Base-by-base conservation (phyloP, 2,329 filamentous ascomycete genomes). In the Trichoderma brevicompactum region DNA sequence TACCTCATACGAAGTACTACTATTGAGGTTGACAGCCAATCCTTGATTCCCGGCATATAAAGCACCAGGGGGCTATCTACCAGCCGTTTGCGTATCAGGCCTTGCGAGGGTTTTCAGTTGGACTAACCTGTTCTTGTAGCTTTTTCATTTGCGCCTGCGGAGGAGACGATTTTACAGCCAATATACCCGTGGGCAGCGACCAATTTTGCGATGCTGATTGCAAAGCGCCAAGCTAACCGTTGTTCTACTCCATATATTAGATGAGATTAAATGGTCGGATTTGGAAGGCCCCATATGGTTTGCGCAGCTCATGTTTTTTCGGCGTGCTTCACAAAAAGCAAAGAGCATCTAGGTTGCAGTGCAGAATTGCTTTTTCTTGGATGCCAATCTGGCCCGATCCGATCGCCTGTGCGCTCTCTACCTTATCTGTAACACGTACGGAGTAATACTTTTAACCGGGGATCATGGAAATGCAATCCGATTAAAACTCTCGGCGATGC, bases 1-100 rank as follows among this genome's bases (percentile, higher is more conserved):
- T 52, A 52, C 46, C 13, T 52, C 58, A 43, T 61, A 52, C 36
- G 19, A 34, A 52, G 58, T 41, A 52, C 48, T 28, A 5, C 23
- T 5, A 28, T 28, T 28, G 23, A 28, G 23, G 23, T 28, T 5
- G 23, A 28, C 5, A 28, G 23, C 23, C 23, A 28, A 28, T 5
- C 23, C 23, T 28, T 28, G 23, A 28, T 28, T 28, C 23, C 23
- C 23, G 23, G 23, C 23, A 28, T 28, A 28, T 28, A 41, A 13
- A 9, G n/a, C 9, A 36, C 23, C 40, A 23, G 41, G 41, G 41
- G 41, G 56, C 9, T 40, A 12, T 58, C 41, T n/a, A 34, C 49
- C 59, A 28, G 19, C 52, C 40, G 59, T 53, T 53, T 62, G 49
- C 17, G 59, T 54, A 63, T 63, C 59, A 63, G 59, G 59, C 59